A percentile compares a stretch with the other conserved stretches of the same genome.
phyloP scores from a whole-genome alignment of 2,329 filamentous ascomycete genomes.

The Xenoacremonium recifei region DNA sequence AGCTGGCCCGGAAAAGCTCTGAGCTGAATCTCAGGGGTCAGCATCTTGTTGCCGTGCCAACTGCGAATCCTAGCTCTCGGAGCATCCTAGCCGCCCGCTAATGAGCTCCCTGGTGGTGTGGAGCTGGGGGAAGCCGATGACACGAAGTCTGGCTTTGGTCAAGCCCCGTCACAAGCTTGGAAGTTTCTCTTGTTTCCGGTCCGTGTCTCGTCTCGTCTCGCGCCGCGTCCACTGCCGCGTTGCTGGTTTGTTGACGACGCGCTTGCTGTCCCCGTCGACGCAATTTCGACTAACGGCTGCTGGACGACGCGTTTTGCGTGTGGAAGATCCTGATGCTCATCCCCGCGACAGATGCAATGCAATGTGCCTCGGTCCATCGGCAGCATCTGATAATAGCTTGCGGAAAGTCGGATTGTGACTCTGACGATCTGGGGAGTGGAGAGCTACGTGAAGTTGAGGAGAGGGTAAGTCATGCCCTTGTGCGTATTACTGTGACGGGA shows the following conservation, averaged over 20 bases:
- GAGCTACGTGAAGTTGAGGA: no score
- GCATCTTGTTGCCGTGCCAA: slow-evolving; percentile 25
- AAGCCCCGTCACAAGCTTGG: slow-evolving; percentile 13
- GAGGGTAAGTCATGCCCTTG: no score
- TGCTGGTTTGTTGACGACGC: slow-evolving; percentile 6
- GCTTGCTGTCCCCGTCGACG: slow-evolving; percentile 1
- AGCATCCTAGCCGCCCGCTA: slow-evolving; percentile 13
- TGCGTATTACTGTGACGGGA: no score
- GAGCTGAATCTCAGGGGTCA: slow-evolving; percentile 13
- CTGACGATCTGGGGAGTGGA: no score
- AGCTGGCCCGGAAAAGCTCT: background rate
- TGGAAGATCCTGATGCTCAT: slow-evolving; percentile 1
- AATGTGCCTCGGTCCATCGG: slow-evolving; percentile 9
- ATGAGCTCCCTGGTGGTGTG: slow-evolving; percentile 16
- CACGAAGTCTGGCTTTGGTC: background rate
- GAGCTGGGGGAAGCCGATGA: slow-evolving; percentile 11
- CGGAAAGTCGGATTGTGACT: no score
- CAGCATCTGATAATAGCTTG: slow-evolving; percentile 5
- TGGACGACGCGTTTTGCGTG: slow-evolving; percentile 1
- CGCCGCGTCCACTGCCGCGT: slow-evolving; percentile 4
- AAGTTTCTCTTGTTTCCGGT: slow-evolving; percentile 4
- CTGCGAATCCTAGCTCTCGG: no score
- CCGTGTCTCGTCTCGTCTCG: slow-evolving; percentile 8
- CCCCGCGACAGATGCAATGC: background rate
- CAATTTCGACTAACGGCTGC: no score